phyloP scores from a whole-genome alignment of 2,329 filamentous ascomycete genomes.

The Tolypocladium tundrense region DNA sequence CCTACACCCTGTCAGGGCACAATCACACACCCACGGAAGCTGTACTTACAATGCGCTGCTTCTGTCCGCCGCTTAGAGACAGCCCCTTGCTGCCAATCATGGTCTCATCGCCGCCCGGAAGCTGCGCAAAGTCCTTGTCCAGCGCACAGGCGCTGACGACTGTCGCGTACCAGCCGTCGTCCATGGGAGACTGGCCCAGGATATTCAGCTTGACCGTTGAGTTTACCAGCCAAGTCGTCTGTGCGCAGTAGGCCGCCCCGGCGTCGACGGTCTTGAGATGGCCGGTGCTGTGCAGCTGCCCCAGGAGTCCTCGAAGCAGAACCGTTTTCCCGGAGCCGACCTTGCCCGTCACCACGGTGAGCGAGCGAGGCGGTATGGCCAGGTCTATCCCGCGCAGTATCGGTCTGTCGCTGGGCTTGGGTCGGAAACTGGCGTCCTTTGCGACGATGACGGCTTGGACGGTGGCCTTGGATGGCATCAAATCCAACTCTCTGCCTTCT shows the following conservation, averaged over 20 bases:
- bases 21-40: not conserved
- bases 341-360: slow-evolving; percentile 9
- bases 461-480: not conserved
- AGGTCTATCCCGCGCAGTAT: not conserved
- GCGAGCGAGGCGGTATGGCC: not conserved
- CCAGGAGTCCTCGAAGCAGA: slow-evolving; percentile 6
- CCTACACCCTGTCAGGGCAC: not conserved
- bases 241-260: slow-evolving; percentile 8
- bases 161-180: slow-evolving; percentile 6
- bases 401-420: not conserved
- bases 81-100: not conserved
- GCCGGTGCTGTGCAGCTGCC: slow-evolving; percentile 4
- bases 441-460: not conserved
- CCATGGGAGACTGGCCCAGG: slow-evolving; percentile 2
- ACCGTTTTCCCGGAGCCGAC: slow-evolving; percentile 11
- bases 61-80: not conserved
- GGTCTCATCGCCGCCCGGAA: slow-evolving; percentile 4
- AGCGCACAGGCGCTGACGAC: slow-evolving; percentile 6
- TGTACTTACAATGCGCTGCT: not conserved
- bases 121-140: slow-evolving; percentile 5
- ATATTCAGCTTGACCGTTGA: slow-evolving; percentile 8
- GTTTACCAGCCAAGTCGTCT: slow-evolving; percentile 9
- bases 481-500: not conserved
- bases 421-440: not conserved
- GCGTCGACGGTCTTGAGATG: not conserved